Conservation (phyloP, 2,329 filamentous ascomycete genomes). For the Penicillium sp. region DNA sequence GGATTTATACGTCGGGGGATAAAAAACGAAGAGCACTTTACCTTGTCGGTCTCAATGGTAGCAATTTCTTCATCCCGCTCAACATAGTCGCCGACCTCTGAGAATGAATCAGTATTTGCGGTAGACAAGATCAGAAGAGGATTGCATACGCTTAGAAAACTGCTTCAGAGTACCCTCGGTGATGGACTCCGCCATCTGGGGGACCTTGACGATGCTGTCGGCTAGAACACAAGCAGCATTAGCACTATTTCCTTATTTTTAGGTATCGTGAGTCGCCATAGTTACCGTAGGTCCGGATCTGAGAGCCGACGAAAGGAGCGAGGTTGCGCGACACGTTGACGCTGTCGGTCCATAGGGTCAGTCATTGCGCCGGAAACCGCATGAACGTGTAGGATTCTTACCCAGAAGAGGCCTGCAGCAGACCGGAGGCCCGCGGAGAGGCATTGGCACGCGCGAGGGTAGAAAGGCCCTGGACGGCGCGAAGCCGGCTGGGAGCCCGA, state of each 20-base stretch:
- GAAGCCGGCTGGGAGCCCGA: conserved; percentile 26
- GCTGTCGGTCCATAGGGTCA: conserved; percentile 14
- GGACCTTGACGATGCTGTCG: conserved; percentile 86
- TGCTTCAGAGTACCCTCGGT: conserved; percentile 96
- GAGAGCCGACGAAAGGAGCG: conserved; percentile 28
- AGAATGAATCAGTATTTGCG: conserved; percentile 17
- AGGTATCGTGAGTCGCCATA: not conserved
- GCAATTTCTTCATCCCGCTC: conserved; percentile 97
- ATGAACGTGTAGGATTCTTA: conserved; percentile 14
- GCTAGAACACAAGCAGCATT: conserved; percentile 46
- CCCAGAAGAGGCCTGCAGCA: conserved; percentile 28
- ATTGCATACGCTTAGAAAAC: conserved; percentile 70
- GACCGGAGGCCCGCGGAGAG: conserved; percentile 20
- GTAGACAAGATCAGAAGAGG: not conserved
- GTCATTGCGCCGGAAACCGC: not conserved
- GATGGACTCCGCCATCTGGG: conserved; percentile 98
- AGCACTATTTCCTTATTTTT: not conserved
- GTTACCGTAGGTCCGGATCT: conserved; percentile 40
- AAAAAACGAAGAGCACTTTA: conserved; percentile 38
- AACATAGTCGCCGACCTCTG: conserved; percentile 84
- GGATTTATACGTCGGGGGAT: not conserved
- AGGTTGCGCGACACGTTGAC: conserved; percentile 28
- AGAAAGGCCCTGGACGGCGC: conserved; percentile 27
- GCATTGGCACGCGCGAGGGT: conserved; percentile 23
- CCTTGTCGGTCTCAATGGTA: conserved; percentile 99